Percentiles rank a stretch among this genome's conserved stretches.
phyloP scores from a whole-genome alignment of 768 basidiomycete species.

The Cystobasidium tubakii region DNA sequence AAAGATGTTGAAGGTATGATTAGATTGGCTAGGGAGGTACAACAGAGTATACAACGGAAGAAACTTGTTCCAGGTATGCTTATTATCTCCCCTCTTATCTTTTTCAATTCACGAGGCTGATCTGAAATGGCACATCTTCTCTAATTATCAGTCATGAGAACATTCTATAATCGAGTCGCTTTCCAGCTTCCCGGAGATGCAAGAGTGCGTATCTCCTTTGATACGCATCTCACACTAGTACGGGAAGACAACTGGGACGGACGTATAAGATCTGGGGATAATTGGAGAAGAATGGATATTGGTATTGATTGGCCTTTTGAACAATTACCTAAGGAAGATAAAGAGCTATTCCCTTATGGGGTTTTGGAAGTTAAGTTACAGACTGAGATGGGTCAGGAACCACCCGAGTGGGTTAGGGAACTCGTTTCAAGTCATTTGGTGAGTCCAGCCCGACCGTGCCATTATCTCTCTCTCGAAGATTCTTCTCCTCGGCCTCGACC shows the following conservation, averaged over 20 bases:
- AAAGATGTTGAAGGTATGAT: slow-evolving; percentile 89
- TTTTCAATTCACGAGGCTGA: not conserved
- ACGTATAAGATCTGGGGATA: slow-evolving; percentile 63
- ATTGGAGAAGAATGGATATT: slow-evolving; percentile 92
- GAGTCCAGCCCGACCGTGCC: not conserved
- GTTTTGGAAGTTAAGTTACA: slow-evolving; percentile 96
- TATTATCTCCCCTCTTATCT: not conserved
- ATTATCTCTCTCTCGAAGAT: too few relatives aligned
- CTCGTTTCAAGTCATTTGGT: slow-evolving; percentile 87
- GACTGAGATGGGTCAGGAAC: slow-evolving; percentile 90
- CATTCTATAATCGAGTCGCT: slow-evolving; percentile 97
- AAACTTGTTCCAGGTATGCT: slow-evolving; percentile 71
- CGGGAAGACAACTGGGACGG: slow-evolving; percentile 98
- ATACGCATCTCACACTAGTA: slow-evolving; percentile 88
- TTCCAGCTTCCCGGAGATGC: slow-evolving; percentile 98
- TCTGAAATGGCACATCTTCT: not conserved
- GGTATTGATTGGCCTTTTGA: slow-evolving; percentile 80
- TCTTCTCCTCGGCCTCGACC: too few relatives aligned
- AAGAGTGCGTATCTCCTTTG: slow-evolving; percentile 95
- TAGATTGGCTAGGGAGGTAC: slow-evolving; percentile 92
- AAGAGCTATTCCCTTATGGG: slow-evolving; percentile 92
- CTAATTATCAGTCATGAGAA: slow-evolving; percentile 76
- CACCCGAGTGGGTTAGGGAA: slow-evolving; percentile 91
- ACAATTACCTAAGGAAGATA: slow-evolving; percentile 67
- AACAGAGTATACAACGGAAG: slow-evolving; percentile 78